Conservation (phyloP, 768 basidiomycete species). For the Pleurotus ostreatus region DNA sequence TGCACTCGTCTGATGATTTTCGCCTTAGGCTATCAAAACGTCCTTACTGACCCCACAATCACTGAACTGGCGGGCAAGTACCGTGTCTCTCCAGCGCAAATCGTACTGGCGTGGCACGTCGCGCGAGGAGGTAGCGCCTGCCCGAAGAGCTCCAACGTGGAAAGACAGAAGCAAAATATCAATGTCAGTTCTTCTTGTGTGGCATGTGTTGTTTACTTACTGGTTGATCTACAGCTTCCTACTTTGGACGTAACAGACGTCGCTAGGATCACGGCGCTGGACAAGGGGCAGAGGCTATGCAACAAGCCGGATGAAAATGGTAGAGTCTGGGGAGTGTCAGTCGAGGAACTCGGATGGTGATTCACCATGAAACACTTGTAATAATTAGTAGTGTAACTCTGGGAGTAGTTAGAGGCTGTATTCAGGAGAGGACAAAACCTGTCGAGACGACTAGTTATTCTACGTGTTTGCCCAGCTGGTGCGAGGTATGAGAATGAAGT, state of each 20-base stretch:
- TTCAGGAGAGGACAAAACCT: too few species aligned
- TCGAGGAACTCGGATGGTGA: slow-evolving; percentile 34
- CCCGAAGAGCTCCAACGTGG: slow-evolving; percentile 43
- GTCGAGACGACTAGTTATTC: too few species aligned
- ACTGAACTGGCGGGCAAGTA: slow-evolving; percentile 42
- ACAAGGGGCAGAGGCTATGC: slow-evolving; percentile 37
- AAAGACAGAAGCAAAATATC: slow-evolving; percentile 47
- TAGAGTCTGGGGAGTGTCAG: slow-evolving; percentile 32
- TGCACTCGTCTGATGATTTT: not conserved
- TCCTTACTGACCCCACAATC: slow-evolving; percentile 43
- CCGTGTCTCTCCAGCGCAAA: slow-evolving; percentile 38
- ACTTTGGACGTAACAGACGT: slow-evolving; percentile 37
- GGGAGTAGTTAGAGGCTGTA: too few species aligned
- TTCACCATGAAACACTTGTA: not conserved
- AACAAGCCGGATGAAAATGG: slow-evolving; percentile 31
- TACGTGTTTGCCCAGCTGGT: too few species aligned
- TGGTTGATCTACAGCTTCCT: slow-evolving; percentile 22
- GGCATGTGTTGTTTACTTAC: too few species aligned
- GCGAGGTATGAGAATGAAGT: too few species aligned
- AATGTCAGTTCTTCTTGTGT: slow-evolving; percentile 24
- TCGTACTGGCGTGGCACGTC: slow-evolving; percentile 50
- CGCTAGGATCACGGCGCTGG: slow-evolving; percentile 37
- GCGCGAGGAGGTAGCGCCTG: slow-evolving; percentile 38
- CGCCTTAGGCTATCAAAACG: slow-evolving; percentile 32
- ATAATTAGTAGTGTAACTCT: too few species aligned